A percentile compares a stretch with the other conserved stretches of the same genome.
These are phyloP conservation scores for Cicer yamashitae DNA, from an alignment of 306 rosid genomes.

Conservation along the genomic window DNA sequence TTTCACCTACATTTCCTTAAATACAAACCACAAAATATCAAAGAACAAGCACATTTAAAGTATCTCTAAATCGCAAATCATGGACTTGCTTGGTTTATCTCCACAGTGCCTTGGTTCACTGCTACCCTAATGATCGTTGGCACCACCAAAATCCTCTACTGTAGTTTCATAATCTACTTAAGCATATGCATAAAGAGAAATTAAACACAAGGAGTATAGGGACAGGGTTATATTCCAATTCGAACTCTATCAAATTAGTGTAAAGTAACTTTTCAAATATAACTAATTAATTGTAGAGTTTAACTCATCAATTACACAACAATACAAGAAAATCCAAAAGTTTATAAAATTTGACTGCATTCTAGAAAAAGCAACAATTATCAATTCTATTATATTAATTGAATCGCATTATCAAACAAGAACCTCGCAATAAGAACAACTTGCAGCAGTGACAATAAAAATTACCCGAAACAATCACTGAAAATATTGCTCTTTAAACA, in stretches of 20 bases:
- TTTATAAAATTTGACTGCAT: too few relatives aligned
- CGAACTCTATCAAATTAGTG: too few relatives aligned
- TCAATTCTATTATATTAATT: background rate
- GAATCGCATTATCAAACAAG: background rate
- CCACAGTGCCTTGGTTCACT: background rate
- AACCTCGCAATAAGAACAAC: background rate
- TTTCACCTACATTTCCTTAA: background rate
- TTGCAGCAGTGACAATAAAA: background rate
- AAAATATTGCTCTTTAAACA: too few relatives aligned
- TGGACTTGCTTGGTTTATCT: background rate
- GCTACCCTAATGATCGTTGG: background rate
- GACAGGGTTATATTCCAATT: too few relatives aligned
- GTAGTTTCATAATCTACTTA: constrained; percentile 4
- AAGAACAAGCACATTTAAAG: background rate
- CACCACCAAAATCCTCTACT: background rate
- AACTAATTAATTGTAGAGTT: too few relatives aligned
- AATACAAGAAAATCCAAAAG: background rate
- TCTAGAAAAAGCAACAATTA: background rate
- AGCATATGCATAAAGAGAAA: background rate
- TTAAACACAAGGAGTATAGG: background rate
- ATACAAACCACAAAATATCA: background rate
- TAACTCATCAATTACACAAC: too few relatives aligned
- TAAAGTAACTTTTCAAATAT: too few relatives aligned
- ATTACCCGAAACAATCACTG: too few relatives aligned
- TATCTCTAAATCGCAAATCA: background rate